A percentile compares a stretch with the other conserved stretches of the same genome.
phyloP scores from a whole-genome alignment of 2,329 filamentous ascomycete species.

The Byssochlamys sp. region DNA sequence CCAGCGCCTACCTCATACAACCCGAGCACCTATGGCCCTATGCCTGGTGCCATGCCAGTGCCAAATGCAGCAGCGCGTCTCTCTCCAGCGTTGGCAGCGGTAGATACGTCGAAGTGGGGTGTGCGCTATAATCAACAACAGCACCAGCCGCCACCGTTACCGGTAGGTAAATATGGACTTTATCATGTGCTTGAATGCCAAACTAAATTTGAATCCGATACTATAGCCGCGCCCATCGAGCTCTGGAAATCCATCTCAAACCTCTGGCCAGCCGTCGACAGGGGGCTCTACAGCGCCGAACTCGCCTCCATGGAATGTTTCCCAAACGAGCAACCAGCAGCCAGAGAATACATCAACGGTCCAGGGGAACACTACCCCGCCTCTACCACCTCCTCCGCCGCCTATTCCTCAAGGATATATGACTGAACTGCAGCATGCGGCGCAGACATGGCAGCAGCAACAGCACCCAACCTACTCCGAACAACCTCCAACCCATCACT shows the following conservation, averaged over 20 bases:
- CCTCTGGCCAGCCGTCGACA: conserved; percentile 5
- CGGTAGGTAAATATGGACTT: conserved; percentile 18
- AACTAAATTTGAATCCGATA: conserved; percentile 4
- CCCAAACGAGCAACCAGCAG: conserved; percentile 8
- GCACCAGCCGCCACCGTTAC: conserved; percentile 26
- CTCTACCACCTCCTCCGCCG: conserved; percentile 31
- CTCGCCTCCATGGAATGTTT: conserved; percentile 10
- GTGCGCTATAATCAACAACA: conserved; percentile 33
- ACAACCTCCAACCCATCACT: conserved; percentile 20
- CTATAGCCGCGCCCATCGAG: conserved; percentile 29
- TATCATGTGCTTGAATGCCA: not conserved
- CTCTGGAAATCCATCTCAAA: conserved; percentile 10
- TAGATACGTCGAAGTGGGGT: conserved; percentile 34
- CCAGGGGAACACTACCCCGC: conserved; percentile 15
- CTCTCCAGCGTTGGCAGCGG: conserved; percentile 6
- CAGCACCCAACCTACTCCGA: conserved; percentile 22
- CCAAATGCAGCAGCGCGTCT: conserved; percentile 10
- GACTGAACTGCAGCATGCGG: conserved; percentile 16
- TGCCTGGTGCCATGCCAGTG: conserved; percentile 14
- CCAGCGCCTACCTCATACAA: conserved; percentile 18
- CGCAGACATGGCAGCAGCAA: conserved; percentile 16
- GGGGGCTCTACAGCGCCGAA: conserved; percentile 10
- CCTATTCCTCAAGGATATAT: conserved; percentile 33
- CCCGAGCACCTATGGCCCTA: conserved; percentile 27
- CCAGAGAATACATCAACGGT: conserved; percentile 15